Evolutionary conservation across 768 basidiomycete species (phyloP), one percentile per base, ranked within the genome.

Genomic region (Exidia glandulosa): DNA sequence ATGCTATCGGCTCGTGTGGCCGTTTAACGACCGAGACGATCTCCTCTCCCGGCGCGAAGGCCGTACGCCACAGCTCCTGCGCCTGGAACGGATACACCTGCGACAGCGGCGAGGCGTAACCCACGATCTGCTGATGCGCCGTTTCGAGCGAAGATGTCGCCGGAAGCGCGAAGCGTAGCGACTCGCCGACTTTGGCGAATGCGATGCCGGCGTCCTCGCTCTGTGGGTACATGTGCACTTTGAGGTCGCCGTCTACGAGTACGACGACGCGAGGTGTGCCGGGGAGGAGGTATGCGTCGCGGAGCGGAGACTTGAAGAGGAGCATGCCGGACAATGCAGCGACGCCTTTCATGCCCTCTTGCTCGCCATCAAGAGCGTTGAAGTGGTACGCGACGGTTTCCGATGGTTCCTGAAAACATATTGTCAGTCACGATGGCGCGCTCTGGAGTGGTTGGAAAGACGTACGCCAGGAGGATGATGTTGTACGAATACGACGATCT

Each of bases 301-400:
- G 73, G n/a, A 85, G 54, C 27, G 16, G 77, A 79, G 56, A 88
- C 84, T 1, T 82, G 71, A 32, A 82, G 9, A 54, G 25, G 1
- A 54, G 66, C 1, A 81, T 77, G 0, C 87, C 87, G 2, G 78
- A 70, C 36, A 89, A 79, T 31, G 82, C 68, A 63, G 87, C 85
- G 5, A 77, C 65, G 9, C 87, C 88, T 67, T 86, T 76, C 1
- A 88, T 68, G 3, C 77, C 63, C 34, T 69, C 75, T 2, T 88
- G 83, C n/a, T 78, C 76, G n/a, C 90, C 90, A 0, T 86, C 91
- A n/a, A 89, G 65, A 1, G 88, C 85, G 63, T 91, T 79, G 32
- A 93, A 72, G 57, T 89, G 86, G 75, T 88, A 90, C 12, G 88
- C 58, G 1, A 89, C 86, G 0, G 88, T 90, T 62, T 88, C 86